A percentile compares a stretch with the other conserved stretches of the same genome.
Evolutionary conservation across 1,139 yeast species (phyloP).

Genomic region (Hyphopichia wangnamkhiaoensis): DNA sequence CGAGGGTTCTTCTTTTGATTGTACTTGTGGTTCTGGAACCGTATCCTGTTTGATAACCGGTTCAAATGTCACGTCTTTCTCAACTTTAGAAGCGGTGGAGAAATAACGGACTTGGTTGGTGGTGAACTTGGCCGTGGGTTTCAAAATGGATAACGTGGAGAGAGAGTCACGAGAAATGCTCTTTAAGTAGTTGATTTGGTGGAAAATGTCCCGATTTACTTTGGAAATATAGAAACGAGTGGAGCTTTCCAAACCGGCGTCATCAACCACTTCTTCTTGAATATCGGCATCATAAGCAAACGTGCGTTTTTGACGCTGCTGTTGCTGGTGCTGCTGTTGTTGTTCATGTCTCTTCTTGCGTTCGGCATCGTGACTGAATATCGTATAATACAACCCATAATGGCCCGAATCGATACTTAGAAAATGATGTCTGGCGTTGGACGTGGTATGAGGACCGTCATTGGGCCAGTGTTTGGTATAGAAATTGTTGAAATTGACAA

Average conservation of each 20-base stretch:
- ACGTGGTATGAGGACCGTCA: conserved; percentile 32
- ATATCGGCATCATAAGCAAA: not conserved
- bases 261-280: conserved; percentile 1
- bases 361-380: conserved; percentile 41
- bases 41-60: conserved; percentile 1
- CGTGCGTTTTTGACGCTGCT: conserved; percentile 1
- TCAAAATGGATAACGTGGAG: conserved; percentile 16
- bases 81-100: conserved; percentile 1
- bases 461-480: conserved; percentile 25
- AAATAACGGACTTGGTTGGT: conserved; percentile 7
- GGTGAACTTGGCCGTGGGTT: conserved; percentile 6
- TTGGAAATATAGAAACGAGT: conserved; percentile 30
- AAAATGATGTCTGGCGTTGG: conserved; percentile 21
- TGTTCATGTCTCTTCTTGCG: conserved; percentile 16
- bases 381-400: conserved; percentile 46
- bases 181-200: conserved; percentile 24
- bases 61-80: not conserved
- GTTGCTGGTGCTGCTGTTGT: conserved; percentile 4
- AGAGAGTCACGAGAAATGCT: conserved; percentile 19
- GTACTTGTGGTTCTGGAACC: conserved; percentile 4
- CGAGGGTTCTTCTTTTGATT: conserved; percentile 7
- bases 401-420: conserved; percentile 42
- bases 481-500: conserved; percentile 22
- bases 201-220: conserved; percentile 29
- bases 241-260: conserved; percentile 6